Conservation (phyloP, 2,329 filamentous ascomycete genomes). For the Xylariales sp. region DNA sequence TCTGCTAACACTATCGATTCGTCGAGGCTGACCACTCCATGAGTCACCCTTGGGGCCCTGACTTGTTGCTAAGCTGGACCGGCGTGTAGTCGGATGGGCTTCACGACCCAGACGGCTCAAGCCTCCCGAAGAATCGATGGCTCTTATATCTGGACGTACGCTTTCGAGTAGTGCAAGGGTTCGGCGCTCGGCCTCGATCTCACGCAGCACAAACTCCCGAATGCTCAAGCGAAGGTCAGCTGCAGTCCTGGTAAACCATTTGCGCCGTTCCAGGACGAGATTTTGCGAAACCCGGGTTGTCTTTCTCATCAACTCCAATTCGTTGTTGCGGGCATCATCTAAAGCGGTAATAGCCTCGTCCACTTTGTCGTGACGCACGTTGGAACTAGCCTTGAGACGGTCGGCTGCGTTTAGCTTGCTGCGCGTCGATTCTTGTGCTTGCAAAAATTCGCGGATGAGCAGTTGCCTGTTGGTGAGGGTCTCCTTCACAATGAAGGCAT, state of each 20-base stretch:
- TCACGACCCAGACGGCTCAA: slow-evolving; percentile 87
- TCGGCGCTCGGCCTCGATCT: slow-evolving; percentile 93
- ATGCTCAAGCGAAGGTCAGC: slow-evolving; percentile 80
- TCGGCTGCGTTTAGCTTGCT: slow-evolving; percentile 83
- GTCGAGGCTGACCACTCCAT: slow-evolving; percentile 89
- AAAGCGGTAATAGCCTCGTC: slow-evolving; percentile 92
- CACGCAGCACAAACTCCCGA: slow-evolving; percentile 86
- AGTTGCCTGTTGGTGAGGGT: slow-evolving; percentile 97
- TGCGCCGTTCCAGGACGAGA: slow-evolving; percentile 79
- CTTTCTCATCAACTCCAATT: slow-evolving; percentile 78
- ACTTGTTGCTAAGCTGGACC: slow-evolving; percentile 74
- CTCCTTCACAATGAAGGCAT: slow-evolving; percentile 97
- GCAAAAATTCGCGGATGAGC: slow-evolving; percentile 84
- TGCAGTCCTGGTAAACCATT: slow-evolving; percentile 85
- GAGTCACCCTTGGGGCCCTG: slow-evolving; percentile 98
- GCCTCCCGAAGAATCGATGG: slow-evolving; percentile 87
- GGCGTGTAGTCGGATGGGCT: slow-evolving; percentile 69
- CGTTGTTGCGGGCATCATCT: slow-evolving; percentile 80
- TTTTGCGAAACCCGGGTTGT: slow-evolving; percentile 86
- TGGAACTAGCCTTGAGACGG: slow-evolving; percentile 79
- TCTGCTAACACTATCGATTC: slow-evolving; percentile 72
- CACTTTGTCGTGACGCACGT: slow-evolving; percentile 89
- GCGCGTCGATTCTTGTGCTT: slow-evolving; percentile 81
- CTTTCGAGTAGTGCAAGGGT: slow-evolving; percentile 90
- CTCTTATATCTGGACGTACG: slow-evolving; percentile 86